phyloP scores from a whole-genome alignment of 306 rosid species.

The Citrullus colocynthis region DNA sequence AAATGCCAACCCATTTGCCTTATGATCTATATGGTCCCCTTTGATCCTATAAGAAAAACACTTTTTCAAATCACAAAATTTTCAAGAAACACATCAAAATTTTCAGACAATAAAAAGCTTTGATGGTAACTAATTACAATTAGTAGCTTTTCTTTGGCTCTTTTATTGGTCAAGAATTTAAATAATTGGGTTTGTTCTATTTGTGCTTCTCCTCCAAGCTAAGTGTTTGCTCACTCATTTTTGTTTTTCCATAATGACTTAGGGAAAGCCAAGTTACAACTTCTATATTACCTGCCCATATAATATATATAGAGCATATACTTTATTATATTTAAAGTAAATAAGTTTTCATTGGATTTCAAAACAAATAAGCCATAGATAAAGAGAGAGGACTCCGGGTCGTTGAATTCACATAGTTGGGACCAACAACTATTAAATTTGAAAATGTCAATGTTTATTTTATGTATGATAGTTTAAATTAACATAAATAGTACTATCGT shows the following conservation, averaged over 20 bases:
- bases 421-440: background rate
- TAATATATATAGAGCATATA: no score
- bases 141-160: background rate
- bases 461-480: no score
- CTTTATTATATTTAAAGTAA: no score
- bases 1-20: slow-evolving; percentile 2
- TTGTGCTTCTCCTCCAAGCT: background rate
- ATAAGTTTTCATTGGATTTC: background rate
- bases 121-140: background rate
- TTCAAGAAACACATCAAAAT: background rate
- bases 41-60: background rate
- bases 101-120: background rate
- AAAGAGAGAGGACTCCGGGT: background rate
- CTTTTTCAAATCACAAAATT: background rate
- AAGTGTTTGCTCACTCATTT: background rate
- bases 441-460: background rate
- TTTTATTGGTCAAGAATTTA: background rate
- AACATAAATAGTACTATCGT: no score
- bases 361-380: background rate
- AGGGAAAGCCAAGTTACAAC: background rate
- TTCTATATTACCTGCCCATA: background rate
- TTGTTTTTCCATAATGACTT: background rate
- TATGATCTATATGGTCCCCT: slow-evolving; percentile 1
- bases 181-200: background rate
- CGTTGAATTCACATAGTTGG: background rate